Base-by-base conservation (phyloP, 305 asterid species). In the Andrographis paniculata region DNA sequence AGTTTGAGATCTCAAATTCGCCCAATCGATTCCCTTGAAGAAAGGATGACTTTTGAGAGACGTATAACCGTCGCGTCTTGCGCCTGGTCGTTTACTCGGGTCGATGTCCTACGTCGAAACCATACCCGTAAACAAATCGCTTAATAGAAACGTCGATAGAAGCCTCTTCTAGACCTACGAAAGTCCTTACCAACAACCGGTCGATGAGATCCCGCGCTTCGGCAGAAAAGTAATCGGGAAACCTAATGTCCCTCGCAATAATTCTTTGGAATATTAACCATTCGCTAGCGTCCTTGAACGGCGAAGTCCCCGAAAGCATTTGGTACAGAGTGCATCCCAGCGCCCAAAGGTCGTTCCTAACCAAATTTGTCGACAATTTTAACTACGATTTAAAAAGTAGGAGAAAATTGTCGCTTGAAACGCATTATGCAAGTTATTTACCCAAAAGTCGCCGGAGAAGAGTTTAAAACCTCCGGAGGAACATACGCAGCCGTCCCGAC, bases 401-500 rank as follows among this genome's bases (percentile, higher is more conserved):
- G 3, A 17, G 17, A 49, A 1, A 1, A 1, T 8, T 6, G 8
- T 37, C 17, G 12, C 18, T 4, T 13, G 20, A 24, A 2, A 14
- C n/a, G 18, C 9, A 21, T 46, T 12, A 4, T 20, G 10, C 30
- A 36, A 20, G 11, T 35, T 50, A 1, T 1, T 55, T 60, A 75
- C 82, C 82, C 83, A 28, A 72, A 56, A 63, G 74, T 72, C 45
- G 97, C 99, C 10, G 99, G 99, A 31, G 99, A 87, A 48, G 99
- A 92, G 69, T 92, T 87, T 56, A 92, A 50, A 52, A 92, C 96
- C 73, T 92, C 99, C 0, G 99, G 99, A 52, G 99, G 99, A 35
- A 92, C 97, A 68, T 92, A 92, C 42, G 99, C 99, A 0, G 99
- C 99, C 35, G 99, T 92, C 45, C 99, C 99, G 66, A 92, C 99